Evolutionary conservation across 1,284 basidiomycete genomes (phyloP), one percentile per base, ranked within the genome.

Genomic region (Ustilago shanxiensis): DNA sequence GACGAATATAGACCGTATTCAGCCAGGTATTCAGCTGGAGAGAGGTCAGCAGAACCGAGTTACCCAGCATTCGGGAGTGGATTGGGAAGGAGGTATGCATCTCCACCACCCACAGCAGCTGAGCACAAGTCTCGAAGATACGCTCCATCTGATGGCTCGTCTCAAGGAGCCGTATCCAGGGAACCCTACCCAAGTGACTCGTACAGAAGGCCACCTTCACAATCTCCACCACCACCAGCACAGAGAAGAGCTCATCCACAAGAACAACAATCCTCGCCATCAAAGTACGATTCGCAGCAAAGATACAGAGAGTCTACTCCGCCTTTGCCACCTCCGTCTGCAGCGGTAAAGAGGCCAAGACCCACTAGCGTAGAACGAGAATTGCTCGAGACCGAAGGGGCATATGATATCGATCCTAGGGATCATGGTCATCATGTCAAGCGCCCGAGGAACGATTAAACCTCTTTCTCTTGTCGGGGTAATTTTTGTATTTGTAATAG

Each of bases 391-490:
- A 57, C 53, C 10, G 72, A 66, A 1, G 60, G 54, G 4, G 55
- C 8, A 14, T 69, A 69, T 28, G 50, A 54, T 44, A 16, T 22
- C 4, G 64, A 49, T 28, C 35, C 57, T 1, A n/a, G 63, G 9
- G 56, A 65, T n/a, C 45, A 53, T 8, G 20, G 28, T 11, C 51
- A 59, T 50, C 62, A 61, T 16, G 35, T 31, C 56, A 74, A 74
- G 56, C 72, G 72, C 2, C 24, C 72, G 4, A 59, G 72, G n/a
- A 74, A 74, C 24, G 66, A 74, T 52, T 74, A 59, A 67, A 14
- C 2, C 33, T 49, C 24, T 29, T 39, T 18, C 22, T n/a, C 13
- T 0, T 26, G 2, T 22, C 50, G 20, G 45, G 33, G 16, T 4
- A 35, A 18, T 14, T 29, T 58, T 22, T 67, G 62, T 65, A 61